phyloP scores from a whole-genome alignment of 1,284 basidiomycete species.

The Puccinia hordei region DNA sequence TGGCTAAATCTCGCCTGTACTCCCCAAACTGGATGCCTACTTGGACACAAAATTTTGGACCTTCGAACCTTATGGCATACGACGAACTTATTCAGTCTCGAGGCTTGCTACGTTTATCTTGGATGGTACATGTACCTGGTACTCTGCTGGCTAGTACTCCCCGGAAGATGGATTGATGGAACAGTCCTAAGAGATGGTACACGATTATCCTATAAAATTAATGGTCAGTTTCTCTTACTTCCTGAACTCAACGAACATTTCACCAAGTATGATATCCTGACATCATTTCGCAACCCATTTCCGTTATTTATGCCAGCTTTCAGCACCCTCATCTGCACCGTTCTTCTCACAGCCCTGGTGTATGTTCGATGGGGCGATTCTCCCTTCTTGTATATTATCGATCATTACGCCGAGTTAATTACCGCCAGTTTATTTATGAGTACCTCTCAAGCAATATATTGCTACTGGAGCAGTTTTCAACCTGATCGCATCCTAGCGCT shows the following conservation, averaged over 20 bases:
- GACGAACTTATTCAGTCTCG: slow-evolving; percentile 17
- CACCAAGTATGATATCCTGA: not conserved
- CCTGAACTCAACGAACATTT: not conserved
- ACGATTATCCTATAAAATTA: slow-evolving; percentile 86
- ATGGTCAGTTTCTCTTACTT: slow-evolving; percentile 66
- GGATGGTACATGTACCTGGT: slow-evolving; percentile 89
- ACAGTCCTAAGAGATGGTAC: slow-evolving; percentile 74
- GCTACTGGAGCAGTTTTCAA: slow-evolving; percentile 75
- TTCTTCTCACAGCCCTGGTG: slow-evolving; percentile 71
- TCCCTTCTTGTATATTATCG: slow-evolving; percentile 83
- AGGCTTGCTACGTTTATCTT: slow-evolving; percentile 66
- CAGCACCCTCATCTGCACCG: slow-evolving; percentile 76
- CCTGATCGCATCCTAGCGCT: slow-evolving; percentile 71
- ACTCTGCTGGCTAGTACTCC: slow-evolving; percentile 77
- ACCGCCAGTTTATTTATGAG: slow-evolving; percentile 83
- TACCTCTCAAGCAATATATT: slow-evolving; percentile 71
- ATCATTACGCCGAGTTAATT: slow-evolving; percentile 86
- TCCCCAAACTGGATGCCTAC: slow-evolving; percentile 74
- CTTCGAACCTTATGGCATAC: slow-evolving; percentile 62
- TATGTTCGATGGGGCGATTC: slow-evolving; percentile 74
- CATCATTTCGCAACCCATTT: not conserved
- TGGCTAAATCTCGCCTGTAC: slow-evolving; percentile 83
- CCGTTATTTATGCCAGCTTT: slow-evolving; percentile 67
- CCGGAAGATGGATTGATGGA: slow-evolving; percentile 83
- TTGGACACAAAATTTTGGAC: slow-evolving; percentile 63